Evolutionary conservation across 352 stramenopile genomes (phyloP), one percentile per base, ranked within the genome.

Genomic region (Pythium phragmiticola): DNA sequence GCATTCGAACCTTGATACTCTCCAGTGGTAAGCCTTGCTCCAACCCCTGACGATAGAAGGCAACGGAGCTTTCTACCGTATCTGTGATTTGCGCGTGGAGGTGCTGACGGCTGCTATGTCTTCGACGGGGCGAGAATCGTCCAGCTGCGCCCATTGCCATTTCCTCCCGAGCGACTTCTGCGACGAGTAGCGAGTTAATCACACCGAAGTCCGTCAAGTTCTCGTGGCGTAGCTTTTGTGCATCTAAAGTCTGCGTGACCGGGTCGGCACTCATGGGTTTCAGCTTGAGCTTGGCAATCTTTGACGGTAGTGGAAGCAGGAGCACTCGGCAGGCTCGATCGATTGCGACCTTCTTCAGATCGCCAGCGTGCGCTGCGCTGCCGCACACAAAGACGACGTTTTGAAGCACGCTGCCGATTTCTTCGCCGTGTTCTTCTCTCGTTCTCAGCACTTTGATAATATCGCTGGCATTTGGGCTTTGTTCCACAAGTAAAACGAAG

Each of bases 1-100:
- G 61, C 51, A 80, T 74, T 11, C 77, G 69, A 11, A 84, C 33
- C 52, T 86, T 82, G 6, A 83, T 80, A 37, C 77, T 87, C 49
- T 86, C 79, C n/a, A 80, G 19, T 0, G 79, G 79, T 11, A 88
- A 60, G 2, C 77, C 79, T 57, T 85, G 79, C 14, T 84, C 74
- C 2, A 85, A 23, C 17, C 84, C 75, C 9, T 72, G 75, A 34
- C 70, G 75, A 47, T 76, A 88, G 23, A 67, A 47, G 42, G 14
- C 61, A 43, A 34, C 51, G 43, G 48, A 56, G 16, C 9, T 58
- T 23, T 50, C 65, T 21, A 19, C 57, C 19, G 19, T 33, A 7
- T 65, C 63, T 28, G 19, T 11, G 12, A 14, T 34, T 30, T 58
- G 50, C 2, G 30, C 21, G 21, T 65, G 53, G 4, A 53, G 54